Base-by-base conservation (phyloP, 1,139 yeast genomes). In the Yamadazyma triangularis region DNA sequence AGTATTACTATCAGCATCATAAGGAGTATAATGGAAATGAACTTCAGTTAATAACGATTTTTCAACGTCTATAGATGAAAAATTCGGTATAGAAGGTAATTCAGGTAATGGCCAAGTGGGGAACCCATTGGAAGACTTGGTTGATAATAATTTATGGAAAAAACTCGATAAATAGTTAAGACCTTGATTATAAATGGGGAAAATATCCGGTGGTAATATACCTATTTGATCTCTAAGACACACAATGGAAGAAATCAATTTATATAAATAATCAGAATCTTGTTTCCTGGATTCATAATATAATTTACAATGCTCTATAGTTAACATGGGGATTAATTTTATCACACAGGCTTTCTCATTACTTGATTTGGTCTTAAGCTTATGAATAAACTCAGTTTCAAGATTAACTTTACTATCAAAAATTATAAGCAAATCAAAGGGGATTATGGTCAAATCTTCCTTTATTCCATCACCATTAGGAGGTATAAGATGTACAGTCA, bases 161-260 rank as follows among this genome's bases (percentile, higher is more conserved):
- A 91, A 88, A 18, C 68, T 70, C 1, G 68, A 58, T 30, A 89
- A 64, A 43, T 79, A 84, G 8, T 67, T 65, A 40, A 88, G 62
- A 34, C 80, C 74, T 42, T 80, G 83, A 27, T 77, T 67, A 51
- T 82, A 86, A 11, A 85, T 76, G 8, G 93, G 89, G 48, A 83
- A 70, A 30, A 87, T 59, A 45, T 82, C 94, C 0, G 87, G 82
- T 2, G 96, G 94, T 27, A 89, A 55, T 26, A 75, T 71, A 4
- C 97, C 97, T n/a, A 84, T 87, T 38, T 79, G 72, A 44, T 83
- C 94, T 45, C 96, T 64, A 32, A 87, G 58, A 27, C 89, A 87
- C 4, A 88, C 96, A 11, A 84, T 73, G 1, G 95, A 87, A 1
- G 95, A 86, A 2, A 89, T 78, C 13, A 84, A 75, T 27, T 75